phyloP scores from a whole-genome alignment of 2,329 filamentous ascomycete species.

The Colletotrichum tabaci region DNA sequence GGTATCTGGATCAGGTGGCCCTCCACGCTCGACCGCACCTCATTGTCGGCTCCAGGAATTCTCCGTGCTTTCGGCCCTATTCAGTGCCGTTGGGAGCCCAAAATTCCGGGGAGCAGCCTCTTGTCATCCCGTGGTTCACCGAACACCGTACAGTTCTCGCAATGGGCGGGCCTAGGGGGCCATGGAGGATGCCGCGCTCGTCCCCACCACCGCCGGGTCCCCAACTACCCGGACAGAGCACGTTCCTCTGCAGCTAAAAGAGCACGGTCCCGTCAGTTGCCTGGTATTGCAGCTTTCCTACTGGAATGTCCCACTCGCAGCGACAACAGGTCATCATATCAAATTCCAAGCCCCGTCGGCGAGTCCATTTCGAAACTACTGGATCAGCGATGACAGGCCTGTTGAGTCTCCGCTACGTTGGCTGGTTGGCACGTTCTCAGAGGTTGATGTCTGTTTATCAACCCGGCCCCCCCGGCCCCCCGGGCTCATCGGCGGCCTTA shows the following conservation, averaged over 20 bases:
- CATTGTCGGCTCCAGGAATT: slow-evolving; percentile 28
- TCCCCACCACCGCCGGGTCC: not conserved
- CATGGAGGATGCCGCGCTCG: no score
- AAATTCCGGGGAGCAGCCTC: slow-evolving; percentile 1
- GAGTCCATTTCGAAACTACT: slow-evolving; percentile 34
- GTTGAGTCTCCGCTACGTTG: slow-evolving; percentile 35
- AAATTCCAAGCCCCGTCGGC: slow-evolving; percentile 29
- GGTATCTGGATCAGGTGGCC: slow-evolving; percentile 43
- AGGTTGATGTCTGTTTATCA: slow-evolving; percentile 32
- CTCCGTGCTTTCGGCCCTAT: slow-evolving; percentile 39
- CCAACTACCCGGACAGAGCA: slow-evolving; percentile 10
- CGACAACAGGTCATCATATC: slow-evolving; percentile 28
- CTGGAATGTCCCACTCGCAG: slow-evolving; percentile 39
- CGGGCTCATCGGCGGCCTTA: slow-evolving; percentile 42
- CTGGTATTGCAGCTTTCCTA: slow-evolving; percentile 5
- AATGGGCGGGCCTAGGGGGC: no score
- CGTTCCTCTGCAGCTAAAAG: slow-evolving; percentile 20
- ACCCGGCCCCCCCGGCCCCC: slow-evolving; percentile 11
- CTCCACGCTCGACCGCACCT: slow-evolving; percentile 38
- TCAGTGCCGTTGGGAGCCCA: slow-evolving; percentile 23
- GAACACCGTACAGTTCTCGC: slow-evolving; percentile 15
- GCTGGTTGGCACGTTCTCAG: slow-evolving; percentile 36
- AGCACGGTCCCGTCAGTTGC: slow-evolving; percentile 29
- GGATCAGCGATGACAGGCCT: slow-evolving; percentile 37
- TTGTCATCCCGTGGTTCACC: slow-evolving; percentile 14